These are phyloP conservation scores for Dichotomocladium elegans DNA, from an alignment of 371 early-diverging fungal genomes.

Conservation along the genomic window DNA sequence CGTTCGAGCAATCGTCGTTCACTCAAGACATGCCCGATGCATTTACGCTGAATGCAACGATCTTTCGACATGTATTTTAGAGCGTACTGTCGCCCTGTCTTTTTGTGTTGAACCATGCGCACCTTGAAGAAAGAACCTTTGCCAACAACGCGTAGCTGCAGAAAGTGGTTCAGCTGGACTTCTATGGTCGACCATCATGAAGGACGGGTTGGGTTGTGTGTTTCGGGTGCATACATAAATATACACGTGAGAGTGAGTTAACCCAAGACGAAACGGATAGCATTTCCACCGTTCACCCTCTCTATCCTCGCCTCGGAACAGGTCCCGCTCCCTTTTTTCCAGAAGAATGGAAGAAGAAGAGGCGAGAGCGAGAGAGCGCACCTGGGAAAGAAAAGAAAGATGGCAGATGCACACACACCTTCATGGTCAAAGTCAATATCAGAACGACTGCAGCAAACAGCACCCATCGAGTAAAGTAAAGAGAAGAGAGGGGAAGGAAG, in stretches of 20 bases:
- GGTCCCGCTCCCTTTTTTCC: no score
- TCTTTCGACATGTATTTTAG: slow-evolving; percentile 63
- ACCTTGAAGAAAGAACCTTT: slow-evolving; percentile 81
- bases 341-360: no score
- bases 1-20: slow-evolving; percentile 56
- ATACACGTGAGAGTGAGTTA: neutral
- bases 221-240: no score
- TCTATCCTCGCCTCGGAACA: no score
- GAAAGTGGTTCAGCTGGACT: slow-evolving; percentile 62
- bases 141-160: slow-evolving; percentile 65
- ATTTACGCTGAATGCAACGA: slow-evolving; percentile 54
- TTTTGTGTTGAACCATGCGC: slow-evolving; percentile 84
- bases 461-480: neutral
- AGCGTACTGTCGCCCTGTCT: slow-evolving; percentile 53
- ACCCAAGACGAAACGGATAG: no score
- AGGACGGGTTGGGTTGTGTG: no score
- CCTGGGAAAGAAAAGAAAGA: neutral
- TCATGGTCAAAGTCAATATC: neutral
- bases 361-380: neutral
- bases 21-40: slow-evolving; percentile 55
- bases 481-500: neutral
- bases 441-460: neutral
- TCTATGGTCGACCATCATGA: no score
- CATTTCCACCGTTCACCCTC: no score
- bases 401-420: no score